phyloP scores from a whole-genome alignment of 2,329 filamentous ascomycete species.

The Pyrenophora graminea region DNA sequence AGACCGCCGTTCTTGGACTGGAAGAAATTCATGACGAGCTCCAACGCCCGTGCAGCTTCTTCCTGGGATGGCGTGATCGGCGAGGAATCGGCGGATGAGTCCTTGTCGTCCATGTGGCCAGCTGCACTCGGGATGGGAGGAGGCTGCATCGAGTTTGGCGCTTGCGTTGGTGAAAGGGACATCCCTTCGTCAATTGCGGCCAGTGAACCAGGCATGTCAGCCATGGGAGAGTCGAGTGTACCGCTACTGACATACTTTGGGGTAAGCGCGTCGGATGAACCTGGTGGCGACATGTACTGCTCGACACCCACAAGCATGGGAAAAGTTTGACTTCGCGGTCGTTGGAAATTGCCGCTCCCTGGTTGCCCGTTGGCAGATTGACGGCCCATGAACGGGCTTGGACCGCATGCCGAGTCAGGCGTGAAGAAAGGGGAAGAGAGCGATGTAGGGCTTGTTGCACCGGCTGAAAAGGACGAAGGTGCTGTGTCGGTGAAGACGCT shows the following conservation, averaged over 20 bases:
- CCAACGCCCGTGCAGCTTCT: conserved; percentile 79
- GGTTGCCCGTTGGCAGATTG: conserved; percentile 54
- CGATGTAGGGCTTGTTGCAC: conserved; percentile 73
- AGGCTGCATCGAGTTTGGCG: conserved; percentile 52
- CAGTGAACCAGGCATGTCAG: conserved; percentile 49
- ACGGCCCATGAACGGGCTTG: conserved; percentile 64
- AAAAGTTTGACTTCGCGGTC: conserved; percentile 87
- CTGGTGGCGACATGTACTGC: conserved; percentile 57
- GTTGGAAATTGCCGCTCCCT: conserved; percentile 63
- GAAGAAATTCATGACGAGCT: conserved; percentile 81
- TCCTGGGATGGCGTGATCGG: conserved; percentile 74
- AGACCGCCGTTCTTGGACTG: conserved; percentile 70
- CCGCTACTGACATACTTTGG: conserved; percentile 57
- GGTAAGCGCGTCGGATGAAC: conserved; percentile 59
- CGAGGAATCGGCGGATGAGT: conserved; percentile 43
- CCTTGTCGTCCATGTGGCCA: conserved; percentile 29
- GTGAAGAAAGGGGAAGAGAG: conserved; percentile 78
- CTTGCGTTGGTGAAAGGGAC: conserved; percentile 40
- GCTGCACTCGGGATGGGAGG: conserved; percentile 51
- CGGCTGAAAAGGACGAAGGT: conserved; percentile 70
- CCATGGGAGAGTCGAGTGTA: conserved; percentile 57
- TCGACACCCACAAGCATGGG: conserved; percentile 69
- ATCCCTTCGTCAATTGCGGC: conserved; percentile 50
- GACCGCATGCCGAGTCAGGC: conserved; percentile 68
- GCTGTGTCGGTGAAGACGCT: conserved; percentile 68